Evolutionary conservation across 768 basidiomycete genomes (phyloP).

Genomic region (Pisolithus albus): DNA sequence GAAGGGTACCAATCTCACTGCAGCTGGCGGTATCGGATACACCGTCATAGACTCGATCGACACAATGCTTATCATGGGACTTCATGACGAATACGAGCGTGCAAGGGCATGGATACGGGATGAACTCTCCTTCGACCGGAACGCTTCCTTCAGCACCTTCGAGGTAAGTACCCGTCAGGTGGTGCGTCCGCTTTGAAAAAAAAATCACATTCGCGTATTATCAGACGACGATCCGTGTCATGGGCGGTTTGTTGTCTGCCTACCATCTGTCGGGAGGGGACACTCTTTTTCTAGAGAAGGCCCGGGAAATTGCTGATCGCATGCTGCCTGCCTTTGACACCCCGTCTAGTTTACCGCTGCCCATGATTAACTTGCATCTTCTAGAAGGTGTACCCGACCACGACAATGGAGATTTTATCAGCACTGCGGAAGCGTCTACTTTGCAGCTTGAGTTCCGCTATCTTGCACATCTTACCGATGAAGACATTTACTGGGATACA

Average conservation of each 20-base stretch:
- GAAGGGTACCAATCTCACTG: conserved; percentile 70
- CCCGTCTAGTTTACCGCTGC: conserved; percentile 71
- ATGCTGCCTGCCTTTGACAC: conserved; percentile 81
- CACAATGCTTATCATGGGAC: conserved; percentile 79
- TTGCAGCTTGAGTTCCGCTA: conserved; percentile 90
- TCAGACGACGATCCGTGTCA: conserved; percentile 86
- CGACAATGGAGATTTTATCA: conserved; percentile 57
- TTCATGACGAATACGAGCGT: conserved; percentile 69
- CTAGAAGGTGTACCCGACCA: conserved; percentile 52
- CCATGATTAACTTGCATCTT: conserved; percentile 66
- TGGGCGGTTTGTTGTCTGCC: conserved; percentile 86
- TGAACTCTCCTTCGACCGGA: conserved; percentile 66
- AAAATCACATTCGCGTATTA: conserved; percentile 3
- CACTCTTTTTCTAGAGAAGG: conserved; percentile 63
- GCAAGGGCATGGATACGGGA: conserved; percentile 73
- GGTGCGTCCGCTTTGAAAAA: background rate
- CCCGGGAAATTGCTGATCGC: conserved; percentile 80
- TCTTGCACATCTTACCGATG: conserved; percentile 69
- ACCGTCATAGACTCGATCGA: conserved; percentile 86
- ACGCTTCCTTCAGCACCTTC: conserved; percentile 81
- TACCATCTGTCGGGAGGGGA: conserved; percentile 72
- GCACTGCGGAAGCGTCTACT: conserved; percentile 83
- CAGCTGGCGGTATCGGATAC: conserved; percentile 79
- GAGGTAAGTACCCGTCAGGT: conserved; percentile 49
- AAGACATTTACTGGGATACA: conserved; percentile 74